Conservation (phyloP, 805 yeast genomes). For the Yarrowia hollandica region DNA sequence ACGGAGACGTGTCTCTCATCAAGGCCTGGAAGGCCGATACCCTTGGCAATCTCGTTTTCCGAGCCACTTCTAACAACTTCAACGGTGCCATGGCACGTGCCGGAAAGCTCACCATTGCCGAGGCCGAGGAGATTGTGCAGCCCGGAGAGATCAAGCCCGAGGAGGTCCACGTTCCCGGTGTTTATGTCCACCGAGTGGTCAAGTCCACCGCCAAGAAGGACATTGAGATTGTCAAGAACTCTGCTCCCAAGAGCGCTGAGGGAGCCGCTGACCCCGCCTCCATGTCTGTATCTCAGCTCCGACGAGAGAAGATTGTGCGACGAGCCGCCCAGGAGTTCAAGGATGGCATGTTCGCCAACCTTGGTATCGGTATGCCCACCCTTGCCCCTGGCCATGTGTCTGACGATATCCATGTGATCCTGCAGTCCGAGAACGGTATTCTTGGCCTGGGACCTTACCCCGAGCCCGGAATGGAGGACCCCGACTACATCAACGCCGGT, state of each 20-base stretch:
- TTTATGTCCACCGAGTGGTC: slow-evolving; percentile 47
- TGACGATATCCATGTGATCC: slow-evolving; percentile 43
- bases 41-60: slow-evolving; percentile 51
- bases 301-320: slow-evolving; percentile 44
- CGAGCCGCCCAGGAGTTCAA: slow-evolving; percentile 51
- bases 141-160: slow-evolving; percentile 49
- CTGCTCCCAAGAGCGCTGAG: slow-evolving; percentile 29
- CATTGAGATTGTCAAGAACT: slow-evolving; percentile 43
- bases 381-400: slow-evolving; percentile 49
- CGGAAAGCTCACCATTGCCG: slow-evolving; percentile 50
- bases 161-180: slow-evolving; percentile 50
- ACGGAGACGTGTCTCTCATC: slow-evolving; percentile 52
- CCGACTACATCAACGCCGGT: slow-evolving; percentile 54
- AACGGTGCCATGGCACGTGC: slow-evolving; percentile 50
- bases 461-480: slow-evolving; percentile 47
- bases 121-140: slow-evolving; percentile 53
- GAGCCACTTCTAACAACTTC: slow-evolving; percentile 51
- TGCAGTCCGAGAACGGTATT: slow-evolving; percentile 54
- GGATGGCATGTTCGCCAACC: slow-evolving; percentile 48
- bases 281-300: slow-evolving; percentile 8
- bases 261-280: not conserved
- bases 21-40: slow-evolving; percentile 52
- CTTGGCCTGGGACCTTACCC: slow-evolving; percentile 53
- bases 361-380: slow-evolving; percentile 56
- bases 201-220: slow-evolving; percentile 48